Percentiles rank a stretch among this genome's conserved stretches.
These are phyloP conservation scores for Chaetomidium leptoderma DNA, from an alignment of 495 filamentous ascomycete species.

Conservation along the genomic window DNA sequence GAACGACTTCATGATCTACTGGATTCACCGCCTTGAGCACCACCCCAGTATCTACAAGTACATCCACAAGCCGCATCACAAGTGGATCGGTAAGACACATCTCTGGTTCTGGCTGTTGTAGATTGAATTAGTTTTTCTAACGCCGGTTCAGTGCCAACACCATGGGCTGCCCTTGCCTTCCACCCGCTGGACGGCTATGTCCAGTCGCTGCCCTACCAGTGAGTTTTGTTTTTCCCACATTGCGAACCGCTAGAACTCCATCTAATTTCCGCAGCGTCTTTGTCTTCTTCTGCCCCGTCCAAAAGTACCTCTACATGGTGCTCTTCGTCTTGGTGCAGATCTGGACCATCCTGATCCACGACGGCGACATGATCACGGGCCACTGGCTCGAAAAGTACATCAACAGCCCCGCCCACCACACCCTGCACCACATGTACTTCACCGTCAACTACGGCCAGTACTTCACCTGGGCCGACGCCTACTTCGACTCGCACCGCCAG, in stretches of 20 bases:
- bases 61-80: conserved; percentile 27
- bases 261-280: conserved; percentile 22
- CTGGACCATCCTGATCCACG: conserved; percentile 27
- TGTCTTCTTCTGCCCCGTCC: conserved; percentile 25
- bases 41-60: conserved; percentile 26
- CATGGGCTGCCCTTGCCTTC: conserved; percentile 25
- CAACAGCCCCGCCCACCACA: conserved; percentile 28
- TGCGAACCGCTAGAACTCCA: too few species aligned
- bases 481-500: conserved; percentile 21
- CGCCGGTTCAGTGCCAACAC: conserved; percentile 16
- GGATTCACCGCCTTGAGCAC: conserved; percentile 27
- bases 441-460: conserved; percentile 29
- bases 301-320: conserved; percentile 25
- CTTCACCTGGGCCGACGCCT: conserved; percentile 26
- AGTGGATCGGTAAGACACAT: conserved; percentile 22
- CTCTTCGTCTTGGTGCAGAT: conserved; percentile 24
- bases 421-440: conserved; percentile 28
- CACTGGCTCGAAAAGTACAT: conserved; percentile 27
- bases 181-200: conserved; percentile 25
- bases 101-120: neutral
- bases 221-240: neutral
- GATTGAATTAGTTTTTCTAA: neutral
- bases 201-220: conserved; percentile 27
- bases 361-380: conserved; percentile 26
- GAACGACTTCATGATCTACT: conserved; percentile 26